Percentiles rank a stretch among this genome's conserved stretches.
These are phyloP conservation scores for Globisporangium nunn DNA, from an alignment of 352 stramenopile genomes.

Conservation along the genomic window DNA sequence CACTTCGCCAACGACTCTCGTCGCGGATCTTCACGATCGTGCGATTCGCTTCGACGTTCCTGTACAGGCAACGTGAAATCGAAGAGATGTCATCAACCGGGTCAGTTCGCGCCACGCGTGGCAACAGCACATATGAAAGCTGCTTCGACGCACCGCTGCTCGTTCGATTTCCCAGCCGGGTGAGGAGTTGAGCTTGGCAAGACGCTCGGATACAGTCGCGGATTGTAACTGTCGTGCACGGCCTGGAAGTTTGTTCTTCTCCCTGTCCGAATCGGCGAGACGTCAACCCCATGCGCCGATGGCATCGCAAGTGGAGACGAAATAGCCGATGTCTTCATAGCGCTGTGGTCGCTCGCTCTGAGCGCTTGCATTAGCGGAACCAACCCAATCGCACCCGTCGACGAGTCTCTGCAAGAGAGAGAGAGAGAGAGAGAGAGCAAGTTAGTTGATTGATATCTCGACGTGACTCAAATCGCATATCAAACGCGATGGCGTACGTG, in stretches of 20 bases:
- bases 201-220: conserved; percentile 3
- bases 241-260: conserved; percentile 41
- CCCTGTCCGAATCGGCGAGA: conserved; percentile 56
- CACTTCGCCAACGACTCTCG: conserved; percentile 50
- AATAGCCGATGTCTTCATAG: conserved; percentile 21
- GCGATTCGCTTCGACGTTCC: conserved; percentile 55
- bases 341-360: conserved; percentile 35
- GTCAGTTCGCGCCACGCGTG: too few relatives aligned
- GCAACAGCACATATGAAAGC: neutral
- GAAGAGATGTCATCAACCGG: neutral
- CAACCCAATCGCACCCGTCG: conserved; percentile 36
- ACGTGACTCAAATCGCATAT: neutral
- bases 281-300: conserved; percentile 12
- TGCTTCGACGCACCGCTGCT: conserved; percentile 35
- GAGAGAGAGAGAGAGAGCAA: neutral
- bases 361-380: conserved; percentile 39
- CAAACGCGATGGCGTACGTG: conserved; percentile 25
- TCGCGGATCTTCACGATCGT: conserved; percentile 66
- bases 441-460: neutral
- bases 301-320: conserved; percentile 18
- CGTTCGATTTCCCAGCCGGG: conserved; percentile 62
- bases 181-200: conserved; percentile 11
- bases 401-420: conserved; percentile 30
- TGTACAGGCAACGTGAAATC: conserved; percentile 7
- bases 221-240: conserved; percentile 14